Conservation (phyloP, 108 stramenopile species). For the Schizochytrium sp. region DNA sequence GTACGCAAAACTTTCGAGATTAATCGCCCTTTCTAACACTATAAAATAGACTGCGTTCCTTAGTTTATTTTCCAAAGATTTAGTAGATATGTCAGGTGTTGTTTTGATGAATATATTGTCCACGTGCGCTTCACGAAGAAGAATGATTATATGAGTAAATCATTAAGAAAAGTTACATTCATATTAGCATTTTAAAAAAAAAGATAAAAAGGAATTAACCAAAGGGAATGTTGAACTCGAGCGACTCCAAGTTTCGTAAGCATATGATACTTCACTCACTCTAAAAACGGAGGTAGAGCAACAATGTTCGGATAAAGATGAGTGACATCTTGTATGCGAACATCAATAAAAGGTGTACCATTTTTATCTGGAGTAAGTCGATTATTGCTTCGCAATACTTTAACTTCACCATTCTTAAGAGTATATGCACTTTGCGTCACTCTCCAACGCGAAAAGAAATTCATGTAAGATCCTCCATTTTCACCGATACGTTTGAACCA, state of each 20-base stretch:
- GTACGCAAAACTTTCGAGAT: no score
- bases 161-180: no score
- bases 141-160: no score
- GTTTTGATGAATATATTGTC: no score
- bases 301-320: conserved; percentile 8
- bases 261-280: not conserved
- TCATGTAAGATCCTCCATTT: not conserved
- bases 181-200: not conserved
- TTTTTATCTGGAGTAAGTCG: not conserved
- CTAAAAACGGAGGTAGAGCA: conserved; percentile 4
- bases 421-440: conserved; percentile 4
- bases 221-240: not conserved
- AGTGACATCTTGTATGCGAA: not conserved
- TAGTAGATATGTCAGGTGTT: no score
- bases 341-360: not conserved
- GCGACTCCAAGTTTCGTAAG: not conserved
- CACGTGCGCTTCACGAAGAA: no score
- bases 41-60: no score
- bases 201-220: not conserved
- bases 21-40: no score
- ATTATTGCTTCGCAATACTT: not conserved
- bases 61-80: no score
- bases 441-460: not conserved
- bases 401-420: not conserved
- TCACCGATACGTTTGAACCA: conserved; percentile 27